phyloP scores from a whole-genome alignment of 768 basidiomycete species.

The Clathrus columnatus region DNA sequence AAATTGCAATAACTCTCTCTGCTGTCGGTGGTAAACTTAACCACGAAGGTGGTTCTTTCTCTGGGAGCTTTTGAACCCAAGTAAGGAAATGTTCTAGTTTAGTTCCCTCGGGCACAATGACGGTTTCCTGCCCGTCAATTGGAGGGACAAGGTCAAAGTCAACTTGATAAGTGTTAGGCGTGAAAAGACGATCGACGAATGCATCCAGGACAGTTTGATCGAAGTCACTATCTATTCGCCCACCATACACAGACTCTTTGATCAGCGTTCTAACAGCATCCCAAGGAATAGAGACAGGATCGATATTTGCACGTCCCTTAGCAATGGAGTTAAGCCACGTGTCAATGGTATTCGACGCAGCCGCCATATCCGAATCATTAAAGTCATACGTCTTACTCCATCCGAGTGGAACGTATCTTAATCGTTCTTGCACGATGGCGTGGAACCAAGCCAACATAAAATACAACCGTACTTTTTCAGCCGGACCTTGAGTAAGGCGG shows the following conservation, averaged over 20 bases:
- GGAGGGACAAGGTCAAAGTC: conserved; percentile 84
- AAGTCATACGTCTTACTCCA: conserved; percentile 98
- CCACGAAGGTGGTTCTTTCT: conserved; percentile 92
- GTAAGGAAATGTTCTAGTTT: conserved; percentile 83
- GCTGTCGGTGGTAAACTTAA: conserved; percentile 87
- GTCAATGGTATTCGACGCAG: conserved; percentile 88
- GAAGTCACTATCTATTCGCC: conserved; percentile 88
- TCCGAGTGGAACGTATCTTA: conserved; percentile 91
- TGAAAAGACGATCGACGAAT: conserved; percentile 89
- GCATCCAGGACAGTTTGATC: conserved; percentile 90
- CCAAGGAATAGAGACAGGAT: conserved; percentile 91
- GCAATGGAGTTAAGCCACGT: conserved; percentile 75
- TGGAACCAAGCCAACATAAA: conserved; percentile 99
- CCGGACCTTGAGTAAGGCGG: conserved; percentile 76
- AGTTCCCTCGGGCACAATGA: conserved; percentile 83
- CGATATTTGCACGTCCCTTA: conserved; percentile 84
- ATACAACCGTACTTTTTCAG: conserved; percentile 87
- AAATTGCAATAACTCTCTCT: conserved; percentile 83
- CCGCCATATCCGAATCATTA: conserved; percentile 96
- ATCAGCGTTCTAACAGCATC: conserved; percentile 86
- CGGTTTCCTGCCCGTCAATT: conserved; percentile 42
- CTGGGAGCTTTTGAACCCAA: conserved; percentile 86
- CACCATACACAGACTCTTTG: conserved; percentile 95
- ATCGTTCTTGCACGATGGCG: conserved; percentile 91
- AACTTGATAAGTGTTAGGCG: conserved; percentile 79